Percentiles rank a stretch among this genome's conserved stretches.
Conservation (phyloP, 2,329 filamentous ascomycete genomes). For the Botryotinia convoluta region DNA sequence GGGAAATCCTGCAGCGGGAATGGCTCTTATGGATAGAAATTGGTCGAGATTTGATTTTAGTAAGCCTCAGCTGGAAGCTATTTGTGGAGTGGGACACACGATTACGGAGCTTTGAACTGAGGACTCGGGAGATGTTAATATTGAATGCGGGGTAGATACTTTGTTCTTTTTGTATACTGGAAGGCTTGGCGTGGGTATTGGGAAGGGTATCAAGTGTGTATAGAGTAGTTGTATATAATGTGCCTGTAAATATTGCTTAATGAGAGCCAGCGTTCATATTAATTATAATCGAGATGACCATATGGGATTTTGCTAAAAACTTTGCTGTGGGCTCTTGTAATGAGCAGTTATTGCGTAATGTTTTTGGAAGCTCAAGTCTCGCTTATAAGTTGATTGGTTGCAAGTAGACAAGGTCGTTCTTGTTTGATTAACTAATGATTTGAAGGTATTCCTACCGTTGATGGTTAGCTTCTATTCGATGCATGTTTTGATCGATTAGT, state of each 20-base stretch:
- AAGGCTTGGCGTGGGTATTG: neutral
- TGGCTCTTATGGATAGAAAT: conserved; percentile 24
- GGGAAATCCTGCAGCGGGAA: conserved; percentile 12
- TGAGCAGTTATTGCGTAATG: neutral
- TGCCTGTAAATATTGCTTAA: neutral
- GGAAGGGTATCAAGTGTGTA: neutral
- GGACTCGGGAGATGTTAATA: neutral
- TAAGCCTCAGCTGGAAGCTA: conserved; percentile 32
- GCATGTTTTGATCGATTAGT: neutral
- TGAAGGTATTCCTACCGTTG: too few relatives aligned
- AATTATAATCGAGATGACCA: neutral
- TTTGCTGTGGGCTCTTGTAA: neutral
- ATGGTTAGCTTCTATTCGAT: too few relatives aligned
- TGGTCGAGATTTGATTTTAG: conserved; percentile 35
- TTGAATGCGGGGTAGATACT: neutral
- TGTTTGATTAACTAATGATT: neutral
- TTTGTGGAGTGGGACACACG: conserved; percentile 35
- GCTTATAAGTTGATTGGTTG: neutral
- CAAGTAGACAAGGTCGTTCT: neutral
- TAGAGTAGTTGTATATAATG: neutral
- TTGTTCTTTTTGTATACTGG: neutral
- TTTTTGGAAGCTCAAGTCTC: neutral
- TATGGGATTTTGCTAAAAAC: neutral
- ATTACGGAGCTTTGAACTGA: conserved; percentile 27
- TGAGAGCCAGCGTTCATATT: conserved; percentile 2